A percentile compares a stretch with the other conserved stretches of the same genome.
These are phyloP conservation scores for Lecanicillium sp. DNA, from an alignment of 2,329 filamentous ascomycete genomes.

Conservation along the genomic window DNA sequence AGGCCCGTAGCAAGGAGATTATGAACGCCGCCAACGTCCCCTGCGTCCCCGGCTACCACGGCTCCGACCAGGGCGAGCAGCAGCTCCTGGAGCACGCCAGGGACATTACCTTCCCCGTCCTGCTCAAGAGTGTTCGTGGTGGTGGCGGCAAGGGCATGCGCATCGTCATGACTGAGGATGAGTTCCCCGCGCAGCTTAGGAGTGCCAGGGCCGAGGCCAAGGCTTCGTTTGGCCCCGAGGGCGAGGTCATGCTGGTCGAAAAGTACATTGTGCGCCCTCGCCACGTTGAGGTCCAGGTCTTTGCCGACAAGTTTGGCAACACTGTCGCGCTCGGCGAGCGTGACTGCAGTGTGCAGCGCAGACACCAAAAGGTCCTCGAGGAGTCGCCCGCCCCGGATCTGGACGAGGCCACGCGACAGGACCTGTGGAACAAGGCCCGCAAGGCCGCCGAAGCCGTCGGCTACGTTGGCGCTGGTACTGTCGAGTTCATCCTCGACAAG, in stretches of 20 bases:
- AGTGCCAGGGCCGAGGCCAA: conserved; percentile 69
- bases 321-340: conserved; percentile 80
- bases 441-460: conserved; percentile 64
- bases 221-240: conserved; percentile 71
- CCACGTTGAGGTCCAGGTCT: conserved; percentile 87
- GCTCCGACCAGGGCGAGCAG: conserved; percentile 64
- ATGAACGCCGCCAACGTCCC: conserved; percentile 94
- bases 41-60: conserved; percentile 95
- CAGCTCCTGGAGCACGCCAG: conserved; percentile 61
- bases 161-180: conserved; percentile 59
- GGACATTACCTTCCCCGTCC: conserved; percentile 60
- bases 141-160: conserved; percentile 83
- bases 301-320: conserved; percentile 73
- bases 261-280: conserved; percentile 71
- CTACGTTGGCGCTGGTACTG: conserved; percentile 85
- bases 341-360: conserved; percentile 79
- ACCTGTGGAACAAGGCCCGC: conserved; percentile 59
- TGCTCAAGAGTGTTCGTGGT: conserved; percentile 73
- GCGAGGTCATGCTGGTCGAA: conserved; percentile 78
- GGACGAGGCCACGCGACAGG: conserved; percentile 47
- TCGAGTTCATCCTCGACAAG: conserved; percentile 86
- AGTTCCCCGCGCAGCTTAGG: conserved; percentile 62
- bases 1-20: conserved; percentile 89
- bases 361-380: conserved; percentile 88
- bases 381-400: conserved; percentile 74